Conservation (phyloP, 176 grass and related monocot genomes). For the Cenchrus americanus region DNA sequence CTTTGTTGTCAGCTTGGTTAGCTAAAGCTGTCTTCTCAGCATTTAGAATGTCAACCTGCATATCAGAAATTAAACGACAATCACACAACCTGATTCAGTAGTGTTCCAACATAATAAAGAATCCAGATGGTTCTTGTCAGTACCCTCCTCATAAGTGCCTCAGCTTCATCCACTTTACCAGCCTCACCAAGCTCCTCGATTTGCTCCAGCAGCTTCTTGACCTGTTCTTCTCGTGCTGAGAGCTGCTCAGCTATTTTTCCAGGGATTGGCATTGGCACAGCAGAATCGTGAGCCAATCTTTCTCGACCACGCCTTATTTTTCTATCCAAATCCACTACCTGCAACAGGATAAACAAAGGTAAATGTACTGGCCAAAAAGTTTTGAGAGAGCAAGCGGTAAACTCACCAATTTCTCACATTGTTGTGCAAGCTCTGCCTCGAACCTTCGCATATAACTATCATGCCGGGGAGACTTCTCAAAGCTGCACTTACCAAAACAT, state of each 20-base stretch:
- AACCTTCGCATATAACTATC: conserved; percentile 69
- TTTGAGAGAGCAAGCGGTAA: conserved; percentile 38
- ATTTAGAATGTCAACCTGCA: conserved; percentile 80
- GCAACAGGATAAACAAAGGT: conserved; percentile 31
- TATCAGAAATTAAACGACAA: conserved; percentile 26
- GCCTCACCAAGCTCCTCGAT: conserved; percentile 88
- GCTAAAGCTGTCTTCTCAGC: conserved; percentile 76
- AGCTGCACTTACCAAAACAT: conserved; percentile 62
- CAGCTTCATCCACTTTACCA: conserved; percentile 94
- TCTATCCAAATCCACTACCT: conserved; percentile 90
- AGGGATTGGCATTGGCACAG: conserved; percentile 50
- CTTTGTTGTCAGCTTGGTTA: conserved; percentile 74
- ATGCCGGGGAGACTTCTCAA: conserved; percentile 85
- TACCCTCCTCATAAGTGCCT: conserved; percentile 91
- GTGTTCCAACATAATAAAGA: not conserved
- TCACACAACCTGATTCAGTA: conserved; percentile 20
- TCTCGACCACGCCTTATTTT: conserved; percentile 87
- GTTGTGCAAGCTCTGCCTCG: conserved; percentile 86
- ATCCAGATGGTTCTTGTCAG: not conserved
- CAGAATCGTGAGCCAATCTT: conserved; percentile 73
- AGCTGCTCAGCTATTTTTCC: conserved; percentile 75
- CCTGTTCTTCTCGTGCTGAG: conserved; percentile 71
- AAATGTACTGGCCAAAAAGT: not conserved
- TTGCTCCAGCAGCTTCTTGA: conserved; percentile 89
- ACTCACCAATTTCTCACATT: conserved; percentile 92